Base-by-base conservation (phyloP, 2,329 filamentous ascomycete genomes). In the Botrytis sinoallii region DNA sequence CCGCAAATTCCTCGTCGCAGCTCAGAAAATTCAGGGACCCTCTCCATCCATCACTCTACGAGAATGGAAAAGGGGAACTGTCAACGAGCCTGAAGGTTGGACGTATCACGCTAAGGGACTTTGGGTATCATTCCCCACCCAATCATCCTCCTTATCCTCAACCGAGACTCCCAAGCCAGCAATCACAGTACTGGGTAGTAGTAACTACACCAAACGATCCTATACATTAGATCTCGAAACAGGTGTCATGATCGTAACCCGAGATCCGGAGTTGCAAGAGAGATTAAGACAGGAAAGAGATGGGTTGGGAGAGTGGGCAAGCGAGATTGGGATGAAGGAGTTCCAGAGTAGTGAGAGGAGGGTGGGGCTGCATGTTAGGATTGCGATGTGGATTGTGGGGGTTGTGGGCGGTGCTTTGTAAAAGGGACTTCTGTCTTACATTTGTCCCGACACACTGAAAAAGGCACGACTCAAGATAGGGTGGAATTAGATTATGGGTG, bases 81-180 rank as follows among this genome's bases (percentile, higher is more conserved):
- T 97, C 3, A 92, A 92, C 29, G 88, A 94, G 78, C 90, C 92
- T 0, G 93, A 86, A 1, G 95, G 94, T 0, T 99, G 97, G 96
- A 98, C 95, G 0, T 99, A 99, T 82, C 96, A 99, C 79, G 96
- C 96, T 66, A 99, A 99, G 83, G 96, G 96, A 0, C 86, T 98
- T 3, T 98, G 95, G 95, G 87, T 98, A 40, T 93, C 93, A 0
- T 85, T 95, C 16, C 57, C 59, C 35, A 55, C 59, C 4, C 35
- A 60, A 22, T 44, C 44, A 7, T 29, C 18, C 40, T 16, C 48
- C 18, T 22, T 16, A 42, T 42, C 46, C 16, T 8, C 38, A 20
- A 29, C n/a, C n/a, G 66, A 57, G 20, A 59, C 66, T 7, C 63
- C 40, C 22, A 69, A 55, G n/a, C 71, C 71, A 10, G 71, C 71